Conservation (phyloP, 306 rosid genomes). For the Vigna mungo region DNA sequence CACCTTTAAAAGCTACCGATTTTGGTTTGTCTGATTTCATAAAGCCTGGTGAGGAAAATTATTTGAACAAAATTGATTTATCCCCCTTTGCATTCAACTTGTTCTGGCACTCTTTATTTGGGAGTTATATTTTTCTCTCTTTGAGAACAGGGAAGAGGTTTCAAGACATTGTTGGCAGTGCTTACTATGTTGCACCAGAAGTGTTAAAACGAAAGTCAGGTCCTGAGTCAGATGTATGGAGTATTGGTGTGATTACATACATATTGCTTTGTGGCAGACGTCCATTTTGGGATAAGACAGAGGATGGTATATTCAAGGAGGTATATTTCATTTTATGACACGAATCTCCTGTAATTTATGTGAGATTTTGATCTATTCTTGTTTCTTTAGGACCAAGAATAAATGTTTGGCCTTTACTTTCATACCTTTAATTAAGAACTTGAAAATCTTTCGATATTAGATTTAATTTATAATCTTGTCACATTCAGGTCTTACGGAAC, state of each 20-base stretch:
- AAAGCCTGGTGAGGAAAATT: slow-evolving; percentile 74
- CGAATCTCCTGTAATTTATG: slow-evolving; percentile 30
- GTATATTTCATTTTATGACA: slow-evolving; percentile 55
- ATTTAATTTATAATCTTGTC: slow-evolving; percentile 33
- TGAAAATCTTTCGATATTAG: slow-evolving; percentile 5
- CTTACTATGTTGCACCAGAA: slow-evolving; percentile 99
- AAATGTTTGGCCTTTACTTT: slow-evolving; percentile 9
- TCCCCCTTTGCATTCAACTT: slow-evolving; percentile 12
- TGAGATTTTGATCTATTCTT: slow-evolving; percentile 16
- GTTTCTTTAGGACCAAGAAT: not conserved
- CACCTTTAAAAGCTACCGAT: slow-evolving; percentile 91
- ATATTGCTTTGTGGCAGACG: slow-evolving; percentile 98
- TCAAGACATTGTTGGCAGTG: slow-evolving; percentile 97
- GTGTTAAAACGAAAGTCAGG: slow-evolving; percentile 96
- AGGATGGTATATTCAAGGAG: slow-evolving; percentile 99
- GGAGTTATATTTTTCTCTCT: slow-evolving; percentile 37
- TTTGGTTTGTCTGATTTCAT: slow-evolving; percentile 98
- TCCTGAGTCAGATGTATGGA: slow-evolving; percentile 99
- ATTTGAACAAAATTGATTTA: slow-evolving; percentile 10
- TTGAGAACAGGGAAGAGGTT: slow-evolving; percentile 76
- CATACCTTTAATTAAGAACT: not conserved
- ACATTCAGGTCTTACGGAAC: slow-evolving; percentile 78
- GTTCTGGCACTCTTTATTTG: slow-evolving; percentile 42
- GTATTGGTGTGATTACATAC: slow-evolving; percentile 98
- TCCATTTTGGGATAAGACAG: slow-evolving; percentile 99